Evolutionary conservation across 164 flowering plant species (phyloP), one percentile per base, ranked within the genome.

Genomic region (Vitis amurensis): DNA sequence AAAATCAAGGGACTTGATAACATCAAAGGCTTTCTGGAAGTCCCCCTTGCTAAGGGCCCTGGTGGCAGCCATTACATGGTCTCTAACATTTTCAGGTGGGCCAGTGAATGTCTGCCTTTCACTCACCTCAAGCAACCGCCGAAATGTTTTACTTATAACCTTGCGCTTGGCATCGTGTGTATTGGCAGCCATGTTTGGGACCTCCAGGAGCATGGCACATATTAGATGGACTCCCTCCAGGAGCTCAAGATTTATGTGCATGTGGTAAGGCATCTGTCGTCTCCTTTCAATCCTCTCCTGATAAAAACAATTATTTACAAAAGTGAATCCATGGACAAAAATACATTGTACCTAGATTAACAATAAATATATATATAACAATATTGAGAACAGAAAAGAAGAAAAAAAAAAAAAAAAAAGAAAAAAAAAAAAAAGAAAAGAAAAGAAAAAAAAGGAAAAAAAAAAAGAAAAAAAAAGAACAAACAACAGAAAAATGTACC

Each of bases 161-260:
- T 76, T 89, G 64, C 91, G 91, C 73, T 79, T 93, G 14, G 91
- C 87, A 68, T 90, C 99, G 55, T 79, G 90, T 11, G 69, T 72
- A 74, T 86, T 88, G 51, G 92, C 92, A 60, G 98, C 97, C 97
- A 89, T 93, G 85, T 93, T 87, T 11, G 99, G 97, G 30, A 93
- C 99, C 82, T 93, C 99, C n/a, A 95, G 83, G 59, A 95, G 87
- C 99, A 95, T 95, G 19, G 98, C 96, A 80, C 94, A 90, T 61
- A 82, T 83, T 60, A 95, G 80, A 78, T 95, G 97, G 6, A 91
- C 98, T 53, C 97, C 86, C 79, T 95, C 98, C 48, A 95, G 77
- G 19, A 95, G 93, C 82, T 95, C 99, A 47, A 93, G 98, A 71
- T 93, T 95, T 63, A 93, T 91, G 78, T 95, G 99, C 99, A 95